These are phyloP conservation scores for Peziza echinospora DNA, from an alignment of 495 filamentous ascomycete genomes.

Conservation along the genomic window DNA sequence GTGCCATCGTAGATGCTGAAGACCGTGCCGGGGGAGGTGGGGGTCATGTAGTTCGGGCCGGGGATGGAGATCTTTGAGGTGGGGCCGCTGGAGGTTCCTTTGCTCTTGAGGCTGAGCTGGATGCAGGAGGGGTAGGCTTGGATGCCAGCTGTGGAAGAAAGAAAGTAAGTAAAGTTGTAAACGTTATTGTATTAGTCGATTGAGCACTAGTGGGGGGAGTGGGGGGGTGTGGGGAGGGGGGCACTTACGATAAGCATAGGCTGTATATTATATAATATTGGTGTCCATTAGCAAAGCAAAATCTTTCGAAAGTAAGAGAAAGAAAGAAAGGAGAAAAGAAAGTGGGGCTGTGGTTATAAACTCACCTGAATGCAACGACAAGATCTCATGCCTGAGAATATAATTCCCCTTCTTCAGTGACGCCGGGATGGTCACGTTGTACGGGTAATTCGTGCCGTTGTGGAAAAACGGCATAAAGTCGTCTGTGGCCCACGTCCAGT, in stretches of 20 bases:
- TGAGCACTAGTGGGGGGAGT: too few relatives aligned
- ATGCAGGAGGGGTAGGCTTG: conserved; percentile 56
- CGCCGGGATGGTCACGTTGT: conserved; percentile 41
- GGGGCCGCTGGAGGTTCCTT: conserved; percentile 29
- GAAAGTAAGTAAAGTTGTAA: too few relatives aligned
- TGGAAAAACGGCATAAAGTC: too few relatives aligned
- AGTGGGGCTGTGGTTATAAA: too few relatives aligned
- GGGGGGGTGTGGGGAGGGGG: too few relatives aligned
- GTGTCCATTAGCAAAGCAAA: too few relatives aligned
- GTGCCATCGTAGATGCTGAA: conserved; percentile 36
- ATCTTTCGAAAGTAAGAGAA: too few relatives aligned
- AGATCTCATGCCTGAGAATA: conserved; percentile 51
- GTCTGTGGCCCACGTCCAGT: conserved; percentile 36
- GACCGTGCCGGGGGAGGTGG: conserved; percentile 34
- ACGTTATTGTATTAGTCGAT: too few relatives aligned
- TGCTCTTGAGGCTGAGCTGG: conserved; percentile 42
- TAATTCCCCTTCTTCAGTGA: conserved; percentile 40
- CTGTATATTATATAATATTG: too few relatives aligned
- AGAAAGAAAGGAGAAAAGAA: too few relatives aligned
- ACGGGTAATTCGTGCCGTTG: conserved; percentile 33
- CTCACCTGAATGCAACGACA: conserved; percentile 47
- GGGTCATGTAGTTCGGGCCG: conserved; percentile 32
- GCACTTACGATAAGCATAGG: too few relatives aligned
- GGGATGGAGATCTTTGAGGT: conserved; percentile 26
- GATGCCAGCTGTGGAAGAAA: conserved; percentile 32